Evolutionary conservation across 257 asterid genomes (phyloP).

Genomic region (Vinca minor): DNA sequence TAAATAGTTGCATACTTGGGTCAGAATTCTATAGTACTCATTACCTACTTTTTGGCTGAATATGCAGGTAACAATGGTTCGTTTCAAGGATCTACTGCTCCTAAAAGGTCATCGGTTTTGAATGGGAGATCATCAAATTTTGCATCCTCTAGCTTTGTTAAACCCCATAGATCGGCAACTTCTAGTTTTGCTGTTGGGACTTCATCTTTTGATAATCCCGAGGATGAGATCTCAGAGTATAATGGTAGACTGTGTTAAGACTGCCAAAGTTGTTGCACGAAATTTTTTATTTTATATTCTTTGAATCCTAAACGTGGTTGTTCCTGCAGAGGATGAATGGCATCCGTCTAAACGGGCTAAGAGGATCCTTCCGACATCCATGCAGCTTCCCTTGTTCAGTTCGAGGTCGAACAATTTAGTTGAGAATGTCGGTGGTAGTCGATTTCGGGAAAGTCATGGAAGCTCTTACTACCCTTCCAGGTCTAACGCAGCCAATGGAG

Average conservation of each 20-base stretch:
- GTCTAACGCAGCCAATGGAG: conserved; percentile 38
- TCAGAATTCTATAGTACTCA: conserved; percentile 10
- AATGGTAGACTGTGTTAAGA: too few relatives aligned
- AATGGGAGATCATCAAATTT: conserved; percentile 35
- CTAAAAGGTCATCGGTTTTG: conserved; percentile 30
- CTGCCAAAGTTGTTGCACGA: background rate
- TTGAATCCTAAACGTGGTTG: conserved; percentile 7
- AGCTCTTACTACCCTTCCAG: conserved; percentile 30
- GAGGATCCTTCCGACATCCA: conserved; percentile 46
- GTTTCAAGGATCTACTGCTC: conserved; percentile 26
- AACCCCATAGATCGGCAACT: conserved; percentile 24
- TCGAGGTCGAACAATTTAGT: conserved; percentile 26
- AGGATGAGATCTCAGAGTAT: conserved; percentile 19
- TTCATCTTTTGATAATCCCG: conserved; percentile 30
- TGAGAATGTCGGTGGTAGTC: conserved; percentile 45
- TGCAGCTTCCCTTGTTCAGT: conserved; percentile 32
- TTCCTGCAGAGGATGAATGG: conserved; percentile 23
- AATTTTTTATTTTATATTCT: conserved; percentile 1
- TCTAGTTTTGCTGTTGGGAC: conserved; percentile 30
- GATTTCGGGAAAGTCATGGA: conserved; percentile 37
- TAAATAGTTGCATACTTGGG: conserved; percentile 8
- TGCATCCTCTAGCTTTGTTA: background rate
- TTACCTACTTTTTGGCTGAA: conserved; percentile 5
- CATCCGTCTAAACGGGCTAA: conserved; percentile 33
- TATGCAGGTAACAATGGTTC: conserved; percentile 34